phyloP scores from a whole-genome alignment of 805 yeast genomes.

The Peterozyma toletana region DNA sequence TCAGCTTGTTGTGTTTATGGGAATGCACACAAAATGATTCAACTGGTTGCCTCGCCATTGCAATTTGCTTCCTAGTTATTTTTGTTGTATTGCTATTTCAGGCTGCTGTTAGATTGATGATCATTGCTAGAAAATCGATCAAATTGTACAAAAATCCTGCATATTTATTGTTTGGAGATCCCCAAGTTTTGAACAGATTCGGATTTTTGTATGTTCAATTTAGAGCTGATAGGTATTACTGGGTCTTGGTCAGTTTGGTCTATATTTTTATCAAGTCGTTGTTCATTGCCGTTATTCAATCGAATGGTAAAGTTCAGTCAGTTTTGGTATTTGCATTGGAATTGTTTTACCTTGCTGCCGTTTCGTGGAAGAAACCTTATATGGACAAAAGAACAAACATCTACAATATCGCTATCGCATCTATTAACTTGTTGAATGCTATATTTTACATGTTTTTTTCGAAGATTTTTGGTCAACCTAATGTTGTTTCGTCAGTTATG shows the following conservation, averaged over 20 bases:
- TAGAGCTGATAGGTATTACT: conserved; percentile 82
- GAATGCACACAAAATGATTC: conserved; percentile 81
- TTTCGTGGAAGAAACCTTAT: conserved; percentile 77
- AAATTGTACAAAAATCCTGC: conserved; percentile 85
- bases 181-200: conserved; percentile 70
- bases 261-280: conserved; percentile 71
- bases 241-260: conserved; percentile 56
- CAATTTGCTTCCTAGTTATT: conserved; percentile 59
- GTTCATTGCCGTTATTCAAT: conserved; percentile 82
- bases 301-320: conserved; percentile 75
- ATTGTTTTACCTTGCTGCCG: conserved; percentile 52
- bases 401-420: conserved; percentile 82
- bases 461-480: conserved; percentile 74
- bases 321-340: conserved; percentile 72
- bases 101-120: conserved; percentile 68
- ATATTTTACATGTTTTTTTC: conserved; percentile 87
- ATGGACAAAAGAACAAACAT: conserved; percentile 92
- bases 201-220: conserved; percentile 92
- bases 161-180: conserved; percentile 80
- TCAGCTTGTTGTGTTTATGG: conserved; percentile 79
- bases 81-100: conserved; percentile 53
- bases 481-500: conserved; percentile 83
- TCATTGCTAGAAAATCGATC: conserved; percentile 67
- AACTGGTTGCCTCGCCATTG: conserved; percentile 74
- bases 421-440: conserved; percentile 75